Conservation (phyloP, 176 grass and related monocot genomes). For the Saccharum officinarum region DNA sequence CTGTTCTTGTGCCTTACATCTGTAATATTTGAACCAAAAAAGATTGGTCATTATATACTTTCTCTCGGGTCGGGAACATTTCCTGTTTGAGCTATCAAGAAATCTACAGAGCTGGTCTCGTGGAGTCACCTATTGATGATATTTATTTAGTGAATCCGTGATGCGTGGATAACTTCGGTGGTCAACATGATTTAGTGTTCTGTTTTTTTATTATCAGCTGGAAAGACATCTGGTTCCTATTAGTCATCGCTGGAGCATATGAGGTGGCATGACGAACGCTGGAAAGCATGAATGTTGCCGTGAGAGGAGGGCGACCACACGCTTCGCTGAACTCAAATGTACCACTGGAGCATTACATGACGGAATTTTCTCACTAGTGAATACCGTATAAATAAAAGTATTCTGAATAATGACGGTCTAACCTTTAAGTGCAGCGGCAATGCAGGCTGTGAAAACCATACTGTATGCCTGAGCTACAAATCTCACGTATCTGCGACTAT, state of each 20-base stretch:
- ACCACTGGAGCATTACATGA: neutral
- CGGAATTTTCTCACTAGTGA: neutral
- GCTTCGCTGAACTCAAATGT: neutral
- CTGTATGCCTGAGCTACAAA: too few species aligned
- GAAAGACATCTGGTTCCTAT: too few species aligned
- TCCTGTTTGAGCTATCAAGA: neutral
- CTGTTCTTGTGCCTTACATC: slow-evolving; percentile 2
- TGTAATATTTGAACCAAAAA: slow-evolving; percentile 3
- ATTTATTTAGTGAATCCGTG: neutral
- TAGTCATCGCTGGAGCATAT: too few species aligned
- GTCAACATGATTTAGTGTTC: neutral
- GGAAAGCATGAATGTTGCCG: neutral
- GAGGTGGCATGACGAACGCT: too few species aligned
- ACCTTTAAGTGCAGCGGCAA: too few species aligned
- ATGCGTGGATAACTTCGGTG: neutral
- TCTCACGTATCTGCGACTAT: too few species aligned
- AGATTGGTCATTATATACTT: neutral
- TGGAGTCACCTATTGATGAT: neutral
- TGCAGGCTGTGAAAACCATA: too few species aligned
- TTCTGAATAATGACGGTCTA: too few species aligned
- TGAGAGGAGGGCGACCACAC: too few species aligned
- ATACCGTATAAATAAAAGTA: too few species aligned
- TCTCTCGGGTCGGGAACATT: neutral
- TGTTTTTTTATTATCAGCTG: neutral
- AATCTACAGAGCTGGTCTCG: slow-evolving; percentile 13